These are phyloP conservation scores for Penicillium argentinense DNA, from an alignment of 495 filamentous ascomycete genomes.

Conservation along the genomic window DNA sequence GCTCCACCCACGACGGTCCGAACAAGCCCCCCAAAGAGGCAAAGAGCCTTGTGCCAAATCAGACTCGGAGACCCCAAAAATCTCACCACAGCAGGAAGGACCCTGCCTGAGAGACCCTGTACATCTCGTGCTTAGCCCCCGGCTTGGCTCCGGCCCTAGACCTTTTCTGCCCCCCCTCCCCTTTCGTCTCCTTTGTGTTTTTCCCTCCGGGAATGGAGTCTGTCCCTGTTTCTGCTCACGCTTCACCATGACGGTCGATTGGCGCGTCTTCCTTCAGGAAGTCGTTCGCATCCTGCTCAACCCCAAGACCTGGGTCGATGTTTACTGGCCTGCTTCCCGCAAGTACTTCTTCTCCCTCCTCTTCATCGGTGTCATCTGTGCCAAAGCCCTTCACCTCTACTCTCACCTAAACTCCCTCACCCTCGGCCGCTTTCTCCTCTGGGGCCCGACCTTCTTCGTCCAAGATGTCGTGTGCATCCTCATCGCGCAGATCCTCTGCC, in stretches of 20 bases:
- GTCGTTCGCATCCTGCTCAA: slow-evolving; percentile 16
- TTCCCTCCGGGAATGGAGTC: neutral
- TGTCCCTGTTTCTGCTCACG: neutral
- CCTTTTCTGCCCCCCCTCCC: neutral
- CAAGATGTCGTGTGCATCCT: slow-evolving; percentile 37
- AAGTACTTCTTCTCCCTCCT: slow-evolving; percentile 38
- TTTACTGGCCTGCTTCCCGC: slow-evolving; percentile 33
- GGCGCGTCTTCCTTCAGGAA: neutral
- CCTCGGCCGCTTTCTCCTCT: slow-evolving; percentile 29
- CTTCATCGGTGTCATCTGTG: slow-evolving; percentile 32
- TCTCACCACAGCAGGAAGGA: no score
- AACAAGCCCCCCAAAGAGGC: slow-evolving; percentile 1
- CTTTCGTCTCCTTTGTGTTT: neutral
- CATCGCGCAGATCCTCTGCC: slow-evolving; percentile 23
- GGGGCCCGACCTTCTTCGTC: slow-evolving; percentile 40
- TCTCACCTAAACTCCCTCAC: slow-evolving; percentile 37
- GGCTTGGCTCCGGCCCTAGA: no score
- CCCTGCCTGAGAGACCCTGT: neutral
- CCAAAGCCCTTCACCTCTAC: slow-evolving; percentile 40
- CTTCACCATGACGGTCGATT: slow-evolving; percentile 11
- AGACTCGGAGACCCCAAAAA: neutral
- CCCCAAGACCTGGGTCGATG: slow-evolving; percentile 26
- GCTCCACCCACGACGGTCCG: no score
- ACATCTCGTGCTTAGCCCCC: neutral
- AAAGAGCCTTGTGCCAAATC: neutral